phyloP scores from a whole-genome alignment of 345 rosid genomes.

The Lepidium didymum region DNA sequence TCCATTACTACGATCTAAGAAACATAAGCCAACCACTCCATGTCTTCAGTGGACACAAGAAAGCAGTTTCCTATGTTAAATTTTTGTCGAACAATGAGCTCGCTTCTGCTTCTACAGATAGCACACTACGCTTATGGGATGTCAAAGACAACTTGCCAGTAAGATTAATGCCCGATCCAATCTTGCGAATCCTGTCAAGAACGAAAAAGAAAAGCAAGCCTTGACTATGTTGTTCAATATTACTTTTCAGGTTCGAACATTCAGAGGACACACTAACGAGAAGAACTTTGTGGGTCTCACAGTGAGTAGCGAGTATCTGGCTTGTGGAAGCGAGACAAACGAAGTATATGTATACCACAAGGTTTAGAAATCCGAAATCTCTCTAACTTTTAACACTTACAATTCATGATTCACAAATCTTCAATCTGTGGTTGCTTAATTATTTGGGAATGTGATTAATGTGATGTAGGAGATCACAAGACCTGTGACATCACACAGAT shows the following conservation, averaged over 20 bases:
- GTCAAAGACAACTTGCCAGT: constrained; percentile 84
- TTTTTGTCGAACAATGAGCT: constrained; percentile 90
- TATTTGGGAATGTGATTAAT: not conserved
- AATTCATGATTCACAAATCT: not conserved
- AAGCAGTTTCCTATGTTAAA: constrained; percentile 94
- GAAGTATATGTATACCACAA: constrained; percentile 96
- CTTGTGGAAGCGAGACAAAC: constrained; percentile 95
- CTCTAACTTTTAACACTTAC: not conserved
- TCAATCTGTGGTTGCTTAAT: not conserved
- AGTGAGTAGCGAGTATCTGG: constrained; percentile 73
- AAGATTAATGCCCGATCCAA: not conserved
- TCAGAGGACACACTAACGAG: constrained; percentile 92
- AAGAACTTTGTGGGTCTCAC: constrained; percentile 94
- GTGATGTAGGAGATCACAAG: constrained; percentile 67
- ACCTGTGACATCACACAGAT: constrained; percentile 78
- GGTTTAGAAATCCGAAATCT: constrained; percentile 32
- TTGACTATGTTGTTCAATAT: not conserved
- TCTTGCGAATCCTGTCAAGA: not conserved
- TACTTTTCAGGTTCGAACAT: constrained; percentile 64
- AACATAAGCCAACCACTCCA: constrained; percentile 79
- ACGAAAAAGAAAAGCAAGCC: not conserved
- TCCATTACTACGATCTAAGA: constrained; percentile 87
- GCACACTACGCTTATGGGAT: constrained; percentile 91
- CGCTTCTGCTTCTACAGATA: constrained; percentile 97
- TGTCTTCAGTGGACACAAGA: constrained; percentile 86